Percentiles rank a stretch among this genome's conserved stretches.
phyloP scores from a whole-genome alignment of 768 basidiomycete species.

The Ramaria sp. region DNA sequence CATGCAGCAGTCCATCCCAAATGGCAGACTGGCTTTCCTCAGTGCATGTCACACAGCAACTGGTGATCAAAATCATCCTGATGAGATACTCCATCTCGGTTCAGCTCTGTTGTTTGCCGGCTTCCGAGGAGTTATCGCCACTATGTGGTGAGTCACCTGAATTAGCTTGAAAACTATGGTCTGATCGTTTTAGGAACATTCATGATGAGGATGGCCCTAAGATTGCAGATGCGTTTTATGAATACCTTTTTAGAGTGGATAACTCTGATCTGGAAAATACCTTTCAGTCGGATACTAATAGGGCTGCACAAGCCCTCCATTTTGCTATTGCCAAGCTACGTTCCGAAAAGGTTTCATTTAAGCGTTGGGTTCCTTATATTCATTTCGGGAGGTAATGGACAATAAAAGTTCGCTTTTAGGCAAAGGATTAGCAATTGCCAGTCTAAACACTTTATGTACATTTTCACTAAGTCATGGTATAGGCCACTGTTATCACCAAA shows the following conservation, averaged over 20 bases:
- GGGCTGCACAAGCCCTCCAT: not conserved
- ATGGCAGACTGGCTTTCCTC: constrained; percentile 21
- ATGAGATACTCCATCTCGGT: constrained; percentile 22
- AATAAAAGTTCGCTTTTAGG: too few species aligned
- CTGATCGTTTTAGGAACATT: constrained; percentile 11
- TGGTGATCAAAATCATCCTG: constrained; percentile 16
- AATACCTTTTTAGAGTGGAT: not conserved
- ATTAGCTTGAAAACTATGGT: not conserved
- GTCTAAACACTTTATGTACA: too few species aligned
- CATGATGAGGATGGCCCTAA: constrained; percentile 17
- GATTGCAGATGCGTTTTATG: constrained; percentile 11
- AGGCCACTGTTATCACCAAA: too few species aligned
- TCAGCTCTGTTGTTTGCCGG: constrained; percentile 23
- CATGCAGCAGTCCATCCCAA: constrained; percentile 8
- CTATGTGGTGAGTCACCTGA: constrained; percentile 18
- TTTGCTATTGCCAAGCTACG: not conserved
- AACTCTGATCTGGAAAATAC: not conserved
- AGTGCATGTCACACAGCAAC: constrained; percentile 21
- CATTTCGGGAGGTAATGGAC: not conserved
- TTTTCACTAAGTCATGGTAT: too few species aligned
- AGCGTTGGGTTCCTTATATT: not conserved
- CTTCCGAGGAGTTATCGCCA: constrained; percentile 22
- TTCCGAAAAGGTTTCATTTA: not conserved
- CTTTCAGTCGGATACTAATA: not conserved
- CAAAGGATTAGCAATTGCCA: too few species aligned